A percentile compares a stretch with the other conserved stretches of the same genome.
phyloP scores from a whole-genome alignment of 495 filamentous ascomycete species.

The Neurospora hispaniola region DNA sequence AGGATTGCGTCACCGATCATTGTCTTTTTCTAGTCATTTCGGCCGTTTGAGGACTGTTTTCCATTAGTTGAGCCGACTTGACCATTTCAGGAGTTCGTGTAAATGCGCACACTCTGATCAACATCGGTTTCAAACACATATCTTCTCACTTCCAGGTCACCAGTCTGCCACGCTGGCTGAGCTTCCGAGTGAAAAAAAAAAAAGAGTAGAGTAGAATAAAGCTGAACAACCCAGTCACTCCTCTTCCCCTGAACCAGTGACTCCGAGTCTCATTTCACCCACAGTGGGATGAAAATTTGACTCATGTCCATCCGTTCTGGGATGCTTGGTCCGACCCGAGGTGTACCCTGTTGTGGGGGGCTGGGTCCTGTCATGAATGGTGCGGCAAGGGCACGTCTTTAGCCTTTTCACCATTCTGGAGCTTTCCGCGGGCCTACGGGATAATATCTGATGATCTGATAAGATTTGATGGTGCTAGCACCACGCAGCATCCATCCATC shows the following conservation, averaged over 20 bases:
- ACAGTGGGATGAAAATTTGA: not conserved
- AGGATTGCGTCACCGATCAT: constrained; percentile 1
- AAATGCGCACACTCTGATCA: not conserved
- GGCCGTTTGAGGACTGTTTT: not conserved
- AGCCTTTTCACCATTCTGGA: not conserved
- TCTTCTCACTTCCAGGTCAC: not conserved
- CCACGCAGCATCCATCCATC: not conserved
- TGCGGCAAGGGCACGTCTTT: constrained; percentile 2
- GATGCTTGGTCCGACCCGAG: not conserved
- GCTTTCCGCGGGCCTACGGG: not conserved
- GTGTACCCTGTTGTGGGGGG: constrained; percentile 8
- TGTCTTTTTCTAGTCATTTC: not conserved
- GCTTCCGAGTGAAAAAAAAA: not conserved
- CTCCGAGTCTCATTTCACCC: not conserved
- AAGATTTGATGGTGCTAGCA: constrained; percentile 23
- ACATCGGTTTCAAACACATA: not conserved
- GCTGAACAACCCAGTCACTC: not conserved
- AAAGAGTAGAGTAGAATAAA: not conserved
- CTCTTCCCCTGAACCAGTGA: not conserved
- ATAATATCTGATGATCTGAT: constrained; percentile 40
- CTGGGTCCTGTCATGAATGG: not conserved
- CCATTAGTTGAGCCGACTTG: not conserved
- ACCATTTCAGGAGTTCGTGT: not conserved
- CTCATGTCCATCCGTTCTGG: not conserved
- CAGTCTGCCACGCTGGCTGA: not conserved